A percentile compares a stretch with the other conserved stretches of the same genome.
phyloP scores from a whole-genome alignment of 1,284 basidiomycete genomes.

The Ceratobasidium sp. region DNA sequence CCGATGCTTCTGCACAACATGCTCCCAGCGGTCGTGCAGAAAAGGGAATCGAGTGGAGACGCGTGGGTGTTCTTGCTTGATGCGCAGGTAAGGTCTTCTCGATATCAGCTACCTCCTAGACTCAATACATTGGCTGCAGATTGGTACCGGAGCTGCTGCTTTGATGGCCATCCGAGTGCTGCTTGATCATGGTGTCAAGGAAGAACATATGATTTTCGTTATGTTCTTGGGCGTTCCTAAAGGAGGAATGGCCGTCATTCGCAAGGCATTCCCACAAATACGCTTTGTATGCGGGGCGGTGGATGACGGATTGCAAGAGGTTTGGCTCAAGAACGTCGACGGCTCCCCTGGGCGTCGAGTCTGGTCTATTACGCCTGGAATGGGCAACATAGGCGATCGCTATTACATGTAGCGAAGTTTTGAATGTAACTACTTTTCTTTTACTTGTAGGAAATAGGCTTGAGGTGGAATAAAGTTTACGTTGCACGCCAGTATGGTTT shows the following conservation, averaged over 20 bases:
- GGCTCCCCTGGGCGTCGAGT: constrained; percentile 58
- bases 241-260: constrained; percentile 80
- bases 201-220: constrained; percentile 85
- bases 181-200: constrained; percentile 90
- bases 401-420: constrained; percentile 32
- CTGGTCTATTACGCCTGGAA: constrained; percentile 72
- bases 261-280: constrained; percentile 81
- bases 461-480: neutral
- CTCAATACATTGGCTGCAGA: constrained; percentile 55
- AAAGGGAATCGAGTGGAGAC: constrained; percentile 65
- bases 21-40: constrained; percentile 76
- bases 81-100: constrained; percentile 68
- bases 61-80: constrained; percentile 92
- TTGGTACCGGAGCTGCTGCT: constrained; percentile 92
- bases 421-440: too few species aligned
- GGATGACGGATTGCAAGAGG: constrained; percentile 74
- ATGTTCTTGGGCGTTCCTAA: constrained; percentile 84
- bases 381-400: constrained; percentile 73
- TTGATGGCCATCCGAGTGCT: constrained; percentile 97
- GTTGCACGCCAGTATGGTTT: neutral
- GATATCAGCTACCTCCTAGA: neutral
- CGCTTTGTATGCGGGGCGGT: constrained; percentile 84
- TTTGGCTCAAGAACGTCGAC: constrained; percentile 61
- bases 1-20: constrained; percentile 84
- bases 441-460: neutral